Base-by-base conservation (phyloP, 768 basidiomycete species). In the Lactarius akahatsu region DNA sequence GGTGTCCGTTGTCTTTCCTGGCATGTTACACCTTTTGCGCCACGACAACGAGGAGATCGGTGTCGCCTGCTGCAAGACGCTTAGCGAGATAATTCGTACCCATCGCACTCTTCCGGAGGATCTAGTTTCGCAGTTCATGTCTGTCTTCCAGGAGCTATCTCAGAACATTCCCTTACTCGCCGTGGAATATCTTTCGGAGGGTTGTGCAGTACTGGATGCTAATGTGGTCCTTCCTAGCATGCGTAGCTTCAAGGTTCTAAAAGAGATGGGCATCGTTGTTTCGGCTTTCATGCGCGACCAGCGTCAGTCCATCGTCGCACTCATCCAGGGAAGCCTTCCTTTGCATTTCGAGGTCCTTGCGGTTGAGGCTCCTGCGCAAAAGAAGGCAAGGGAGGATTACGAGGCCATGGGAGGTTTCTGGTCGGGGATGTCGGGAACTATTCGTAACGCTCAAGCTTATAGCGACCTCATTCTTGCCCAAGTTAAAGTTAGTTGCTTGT, bases 11-110 rank as follows among this genome's bases (percentile, higher is more conserved):
- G 84, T 98, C 55, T 90, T 91, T 75, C 82, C 81, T 62, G 88
- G 93, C 61, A 87, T 97, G 86, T 82, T 98, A 43, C 83, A 92
- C 68, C 80, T 94, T 61, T 82, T 98, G 36, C 88, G 90, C 30
- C 80, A 85, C 70, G 97, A 99, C 79, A 98, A 97, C 74, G 97
- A 99, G 77, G 97, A 99, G 75, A 96, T 95, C 73, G 97, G 92
- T 2, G 83, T 90, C 38, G 83, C 88, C 2, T 91, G 90, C 63
- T 93, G 95, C 83, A 98, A 98, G 78, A 90, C 88, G 63, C 82
- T 97, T 73, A 89, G 94, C 65, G 96, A 99, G 77, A 82, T 95
- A 26, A 85, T 92, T 72, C 86, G 96, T 58, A 85, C 83, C 59
- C 92, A 90, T 74, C 85, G 90, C 72, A 77, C 83, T 11, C 78